phyloP scores from a whole-genome alignment of 768 basidiomycete species.

The Leucogyrophana mollusca region DNA sequence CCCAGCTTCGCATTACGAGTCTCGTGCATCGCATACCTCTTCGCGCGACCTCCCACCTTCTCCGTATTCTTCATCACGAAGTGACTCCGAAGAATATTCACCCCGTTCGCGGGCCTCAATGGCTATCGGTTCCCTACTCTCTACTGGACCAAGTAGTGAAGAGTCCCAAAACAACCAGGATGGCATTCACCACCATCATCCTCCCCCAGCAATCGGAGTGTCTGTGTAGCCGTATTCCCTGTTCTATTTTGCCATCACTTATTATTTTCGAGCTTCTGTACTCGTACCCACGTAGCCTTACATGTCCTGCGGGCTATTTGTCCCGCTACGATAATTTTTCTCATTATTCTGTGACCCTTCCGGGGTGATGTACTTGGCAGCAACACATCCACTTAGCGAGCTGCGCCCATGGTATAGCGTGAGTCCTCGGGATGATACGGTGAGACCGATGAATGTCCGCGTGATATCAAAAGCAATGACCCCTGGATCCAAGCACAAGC shows the following conservation, averaged over 20 bases:
- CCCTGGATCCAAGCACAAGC: too few species aligned
- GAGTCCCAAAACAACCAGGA: slow-evolving; percentile 22
- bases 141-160: slow-evolving; percentile 37
- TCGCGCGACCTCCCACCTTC: slow-evolving; percentile 65
- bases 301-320: background rate
- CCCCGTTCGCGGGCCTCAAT: slow-evolving; percentile 72
- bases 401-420: too few species aligned
- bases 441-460: too few species aligned
- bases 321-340: too few species aligned
- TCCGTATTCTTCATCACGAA: slow-evolving; percentile 70
- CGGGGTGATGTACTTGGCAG: too few species aligned
- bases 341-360: too few species aligned
- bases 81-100: slow-evolving; percentile 67
- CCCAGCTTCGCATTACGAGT: slow-evolving; percentile 36
- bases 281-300: slow-evolving; percentile 5
- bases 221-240: slow-evolving; percentile 7
- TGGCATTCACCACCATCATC: slow-evolving; percentile 10
- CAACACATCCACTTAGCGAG: too few species aligned
- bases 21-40: slow-evolving; percentile 29
- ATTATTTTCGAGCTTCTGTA: slow-evolving; percentile 9
- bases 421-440: too few species aligned
- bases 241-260: slow-evolving; percentile 4
- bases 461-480: too few species aligned
- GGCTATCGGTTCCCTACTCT: slow-evolving; percentile 76
- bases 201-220: background rate